Evolutionary conservation across 805 yeast species (phyloP).

Genomic region (Saccharomycopsis schoenii): DNA sequence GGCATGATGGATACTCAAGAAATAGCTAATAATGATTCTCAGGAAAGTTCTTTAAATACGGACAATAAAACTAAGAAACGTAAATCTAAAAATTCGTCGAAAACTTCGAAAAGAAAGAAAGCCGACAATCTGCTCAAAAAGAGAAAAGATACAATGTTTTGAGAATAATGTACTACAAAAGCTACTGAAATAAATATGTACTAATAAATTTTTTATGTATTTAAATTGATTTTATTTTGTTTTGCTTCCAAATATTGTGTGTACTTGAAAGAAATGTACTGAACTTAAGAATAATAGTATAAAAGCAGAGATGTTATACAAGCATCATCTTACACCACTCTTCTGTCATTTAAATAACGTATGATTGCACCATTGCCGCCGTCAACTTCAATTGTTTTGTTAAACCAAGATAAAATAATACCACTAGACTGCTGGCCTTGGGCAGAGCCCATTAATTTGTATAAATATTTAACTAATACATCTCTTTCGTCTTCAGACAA

Average conservation of each 20-base stretch:
- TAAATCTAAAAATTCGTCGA: background rate
- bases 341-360: conserved; percentile 77
- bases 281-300: background rate
- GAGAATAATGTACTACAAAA: background rate
- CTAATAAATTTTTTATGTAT: background rate
- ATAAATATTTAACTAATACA: conserved; percentile 71
- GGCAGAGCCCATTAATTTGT: conserved; percentile 71
- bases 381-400: conserved; percentile 70
- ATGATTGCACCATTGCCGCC: conserved; percentile 80
- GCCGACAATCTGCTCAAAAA: background rate
- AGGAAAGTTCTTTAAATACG: background rate
- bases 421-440: conserved; percentile 85
- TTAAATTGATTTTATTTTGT: too few species aligned
- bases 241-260: too few species aligned
- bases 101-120: background rate
- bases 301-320: background rate
- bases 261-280: too few species aligned
- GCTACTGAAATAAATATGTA: too few species aligned
- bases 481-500: conserved; percentile 62
- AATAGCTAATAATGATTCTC: background rate
- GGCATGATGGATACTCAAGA: background rate
- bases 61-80: background rate
- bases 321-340: conserved; percentile 42
- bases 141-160: background rate
- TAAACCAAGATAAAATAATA: conserved; percentile 80